Evolutionary conservation across 208 protist genomes (phyloP), one percentile per base, ranked within the genome.

Genomic region (Trypanosoma brucei): DNA sequence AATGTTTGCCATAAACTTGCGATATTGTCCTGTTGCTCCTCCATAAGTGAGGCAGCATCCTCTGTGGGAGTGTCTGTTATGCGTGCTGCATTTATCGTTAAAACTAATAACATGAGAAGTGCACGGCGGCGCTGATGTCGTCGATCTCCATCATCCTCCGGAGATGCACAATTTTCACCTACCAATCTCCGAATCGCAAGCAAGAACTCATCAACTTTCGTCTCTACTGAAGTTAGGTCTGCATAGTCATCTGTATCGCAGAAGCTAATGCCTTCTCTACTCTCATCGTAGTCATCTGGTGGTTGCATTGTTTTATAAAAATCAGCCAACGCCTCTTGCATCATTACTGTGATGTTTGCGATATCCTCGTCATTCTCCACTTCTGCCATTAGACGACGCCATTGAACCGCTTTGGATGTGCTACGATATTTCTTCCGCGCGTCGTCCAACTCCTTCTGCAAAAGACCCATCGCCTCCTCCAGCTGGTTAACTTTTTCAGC

Each of bases 381-480:
- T 14, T 84, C 76, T 7, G 80, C 75, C 77, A 88, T 81, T 58
- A 98, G 87, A 55, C 97, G 79, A n/a, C 77, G 67, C 70, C 93
- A 88, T 8, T 88, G 66, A 1, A 83, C 63, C 31, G 91, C 75
- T 52, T 87, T 91, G 52, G 88, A 84, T 13, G 91, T 78, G 34
- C 69, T 34, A 8, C 62, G 54, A 3, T 83, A 59, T 38, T 77
- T 51, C 70, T 92, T 91, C 31, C 66, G 78, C 13, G 81, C 83
- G 60, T 91, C 78, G 33, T 87, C 69, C 6, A 96, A 61, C 57
- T 96, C 78, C 14, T 68, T 69, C 51, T 92, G 78, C 8, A 93
- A 69, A 1, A 81, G 63, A 61, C 83, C 68, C 22, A 75, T 38
- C 6, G 79, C 73, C n/a, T 76, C 76, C 34, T 75, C 64, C 3